Conservation (phyloP, 2,329 filamentous ascomycete species). For the Ophiocordyceps australis region DNA sequence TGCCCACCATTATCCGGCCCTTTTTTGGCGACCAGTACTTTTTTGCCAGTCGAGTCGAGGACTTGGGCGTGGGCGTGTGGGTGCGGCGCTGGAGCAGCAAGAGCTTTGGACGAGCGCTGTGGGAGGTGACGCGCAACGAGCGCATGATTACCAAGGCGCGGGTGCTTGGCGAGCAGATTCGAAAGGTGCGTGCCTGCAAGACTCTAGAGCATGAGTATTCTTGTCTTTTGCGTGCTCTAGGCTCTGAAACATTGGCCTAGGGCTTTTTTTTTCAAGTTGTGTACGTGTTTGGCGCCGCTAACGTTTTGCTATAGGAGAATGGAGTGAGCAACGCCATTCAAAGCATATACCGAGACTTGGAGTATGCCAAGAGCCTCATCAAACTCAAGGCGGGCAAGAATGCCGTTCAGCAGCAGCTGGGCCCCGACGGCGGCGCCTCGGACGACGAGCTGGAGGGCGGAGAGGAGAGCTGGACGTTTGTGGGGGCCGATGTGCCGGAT, state of each 20-base stretch:
- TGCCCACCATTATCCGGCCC: conserved; percentile 86
- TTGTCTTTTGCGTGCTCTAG: conserved; percentile 9
- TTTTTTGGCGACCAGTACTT: conserved; percentile 99
- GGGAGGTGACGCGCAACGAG: conserved; percentile 79
- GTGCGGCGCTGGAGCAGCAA: conserved; percentile 81
- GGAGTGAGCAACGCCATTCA: conserved; percentile 85
- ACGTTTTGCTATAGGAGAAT: conserved; percentile 72
- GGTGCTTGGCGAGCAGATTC: conserved; percentile 70
- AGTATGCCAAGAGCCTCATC: conserved; percentile 76
- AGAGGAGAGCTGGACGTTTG: conserved; percentile 80
- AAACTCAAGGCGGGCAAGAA: conserved; percentile 43
- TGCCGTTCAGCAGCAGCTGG: conserved; percentile 13
- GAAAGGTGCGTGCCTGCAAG: conserved; percentile 38
- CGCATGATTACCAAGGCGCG: conserved; percentile 81
- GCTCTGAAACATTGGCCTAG: no score
- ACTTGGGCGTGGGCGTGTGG: conserved; percentile 80
- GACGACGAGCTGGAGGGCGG: conserved; percentile 38
- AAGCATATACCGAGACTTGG: conserved; percentile 83
- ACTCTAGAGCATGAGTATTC: neutral
- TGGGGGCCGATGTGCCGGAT: conserved; percentile 39
- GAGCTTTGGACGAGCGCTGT: conserved; percentile 69
- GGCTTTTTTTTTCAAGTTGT: no score
- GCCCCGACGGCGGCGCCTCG: conserved; percentile 34
- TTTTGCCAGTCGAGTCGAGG: conserved; percentile 77
- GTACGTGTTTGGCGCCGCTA: no score